A percentile compares a stretch with the other conserved stretches of the same genome.
Evolutionary conservation across 371 early-diverging fungal species (phyloP).

Genomic region (Mortierella sp.): DNA sequence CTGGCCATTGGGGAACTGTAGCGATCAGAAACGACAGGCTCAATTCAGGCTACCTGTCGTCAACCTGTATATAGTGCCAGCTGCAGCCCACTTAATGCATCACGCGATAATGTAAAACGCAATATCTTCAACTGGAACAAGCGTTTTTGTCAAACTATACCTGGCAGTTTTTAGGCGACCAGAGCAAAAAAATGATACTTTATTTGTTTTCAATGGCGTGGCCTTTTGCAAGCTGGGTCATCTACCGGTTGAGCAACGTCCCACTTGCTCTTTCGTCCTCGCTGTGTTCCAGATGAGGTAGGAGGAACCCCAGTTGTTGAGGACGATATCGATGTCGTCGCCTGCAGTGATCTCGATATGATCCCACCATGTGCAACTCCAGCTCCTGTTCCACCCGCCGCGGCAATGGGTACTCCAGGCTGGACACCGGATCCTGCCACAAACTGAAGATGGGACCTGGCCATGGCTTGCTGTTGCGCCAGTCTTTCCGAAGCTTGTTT

Average conservation of each 20-base stretch:
- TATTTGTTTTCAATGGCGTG: constrained; percentile 19
- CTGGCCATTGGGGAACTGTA: too few species aligned
- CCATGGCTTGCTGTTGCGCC: constrained; percentile 41
- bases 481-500: constrained; percentile 42
- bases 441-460: constrained; percentile 42
- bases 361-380: not conserved
- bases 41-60: too few species aligned
- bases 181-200: too few species aligned
- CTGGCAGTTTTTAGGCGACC: too few species aligned
- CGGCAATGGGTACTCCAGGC: not conserved
- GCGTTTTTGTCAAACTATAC: too few species aligned
- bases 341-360: constrained; percentile 4
- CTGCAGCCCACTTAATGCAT: too few species aligned
- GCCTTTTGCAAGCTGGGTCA: constrained; percentile 23
- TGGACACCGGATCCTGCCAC: constrained; percentile 25
- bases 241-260: constrained; percentile 26
- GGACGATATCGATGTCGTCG: not conserved
- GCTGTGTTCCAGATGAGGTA: constrained; percentile 6
- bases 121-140: too few species aligned
- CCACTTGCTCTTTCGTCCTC: constrained; percentile 49
- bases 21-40: too few species aligned
- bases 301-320: not conserved
- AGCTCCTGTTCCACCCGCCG: constrained; percentile 1
- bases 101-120: too few species aligned
- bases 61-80: too few species aligned